Evolutionary conservation across 2,329 filamentous ascomycete genomes (phyloP).

Genomic region (Neofusicoccum cordaticola): DNA sequence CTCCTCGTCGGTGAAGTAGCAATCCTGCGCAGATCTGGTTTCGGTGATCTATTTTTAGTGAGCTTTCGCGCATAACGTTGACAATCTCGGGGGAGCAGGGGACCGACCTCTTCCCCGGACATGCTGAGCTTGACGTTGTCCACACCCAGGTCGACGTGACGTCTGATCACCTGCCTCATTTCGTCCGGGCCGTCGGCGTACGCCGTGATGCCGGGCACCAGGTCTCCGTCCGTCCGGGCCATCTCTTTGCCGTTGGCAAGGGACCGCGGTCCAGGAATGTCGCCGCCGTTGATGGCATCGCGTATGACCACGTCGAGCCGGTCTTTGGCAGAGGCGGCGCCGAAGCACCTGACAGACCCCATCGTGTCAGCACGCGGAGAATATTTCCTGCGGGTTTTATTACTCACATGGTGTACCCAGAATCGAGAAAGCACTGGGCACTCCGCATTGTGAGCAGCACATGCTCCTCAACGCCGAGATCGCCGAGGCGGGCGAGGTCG

Average conservation of each 20-base stretch:
- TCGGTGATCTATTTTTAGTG: constrained; percentile 23
- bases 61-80: not conserved
- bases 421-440: constrained; percentile 48
- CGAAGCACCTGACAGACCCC: constrained; percentile 38
- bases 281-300: constrained; percentile 49
- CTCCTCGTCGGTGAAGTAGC: constrained; percentile 48
- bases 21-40: constrained; percentile 39
- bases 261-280: constrained; percentile 48
- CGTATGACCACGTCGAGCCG: constrained; percentile 48
- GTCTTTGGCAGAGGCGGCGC: constrained; percentile 48
- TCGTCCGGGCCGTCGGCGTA: constrained; percentile 34
- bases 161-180: constrained; percentile 27
- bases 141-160: constrained; percentile 30
- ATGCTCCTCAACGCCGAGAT: constrained; percentile 48
- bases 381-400: too few species aligned
- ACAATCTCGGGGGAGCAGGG: not conserved
- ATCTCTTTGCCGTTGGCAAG: constrained; percentile 52
- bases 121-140: constrained; percentile 36
- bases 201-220: constrained; percentile 44
- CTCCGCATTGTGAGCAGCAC: constrained; percentile 43
- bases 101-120: constrained; percentile 26
- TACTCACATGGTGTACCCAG: constrained; percentile 18
- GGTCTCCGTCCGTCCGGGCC: constrained; percentile 43
- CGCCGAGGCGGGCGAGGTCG: constrained; percentile 42
- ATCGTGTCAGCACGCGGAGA: too few species aligned